Evolutionary conservation across 2,329 filamentous ascomycete genomes (phyloP), one percentile per base, ranked within the genome.

Genomic region (Fusarium solani-melongenae): DNA sequence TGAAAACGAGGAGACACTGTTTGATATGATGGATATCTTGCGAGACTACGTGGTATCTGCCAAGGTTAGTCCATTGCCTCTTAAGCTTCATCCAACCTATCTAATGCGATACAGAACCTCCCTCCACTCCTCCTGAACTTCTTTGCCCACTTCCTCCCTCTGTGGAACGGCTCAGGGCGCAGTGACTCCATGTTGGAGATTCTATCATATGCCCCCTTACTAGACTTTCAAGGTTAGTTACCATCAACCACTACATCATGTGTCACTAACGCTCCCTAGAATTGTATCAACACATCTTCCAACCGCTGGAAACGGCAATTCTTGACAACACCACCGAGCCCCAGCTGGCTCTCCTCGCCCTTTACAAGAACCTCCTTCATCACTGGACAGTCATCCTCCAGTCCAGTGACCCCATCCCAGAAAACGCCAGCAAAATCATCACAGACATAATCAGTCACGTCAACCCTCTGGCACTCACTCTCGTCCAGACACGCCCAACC

Each of bases 331-430:
- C 84, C 1, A 67, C 85, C 0, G 77, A 84, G 7, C 89, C 91
- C 1, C 92, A 91, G 74, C 78, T 88, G 0, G 84, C 84, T 3
- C 83, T 97, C 3, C 86, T 96, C 4, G 81, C 81, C 2, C 91
- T 94, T 70, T 96, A 96, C 81, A 91, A 88, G 2, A 81, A 82
- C 12, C 83, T 97, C 7, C 86, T 96, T 53, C 88, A 86, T 12
- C 88, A 90, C 66, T 92, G 90, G 90, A 84, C 83, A 8, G 79
- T 84, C 11, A 70, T 81, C 4, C 80, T 91, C 51, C 81, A 84
- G 22, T 83, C 87, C 0, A 78, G 79, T 5, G 79, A 84, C 2
- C 56, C 78, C 5, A 76, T 84, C 14, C 82, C 83, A 1, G 51
- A 76, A 2, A 78, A 83, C 24, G 82, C 83, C 5, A 81, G 83